Percentiles rank a stretch among this genome's conserved stretches.
Conservation (phyloP, 2,329 filamentous ascomycete species). For the Trematosphaeria pertusa region DNA sequence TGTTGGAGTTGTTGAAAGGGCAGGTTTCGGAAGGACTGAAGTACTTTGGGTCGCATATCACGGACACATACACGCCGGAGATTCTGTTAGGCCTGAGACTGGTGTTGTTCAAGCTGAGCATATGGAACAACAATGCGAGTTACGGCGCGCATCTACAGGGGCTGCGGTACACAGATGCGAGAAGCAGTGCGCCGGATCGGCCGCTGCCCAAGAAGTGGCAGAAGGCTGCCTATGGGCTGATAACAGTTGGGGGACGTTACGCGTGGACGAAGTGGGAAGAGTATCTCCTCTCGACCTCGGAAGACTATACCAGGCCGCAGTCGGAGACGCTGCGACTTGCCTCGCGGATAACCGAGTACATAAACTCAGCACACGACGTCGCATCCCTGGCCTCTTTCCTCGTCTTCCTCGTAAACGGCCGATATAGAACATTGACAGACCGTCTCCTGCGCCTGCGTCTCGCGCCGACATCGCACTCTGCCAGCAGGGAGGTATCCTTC, state of each 20-base stretch:
- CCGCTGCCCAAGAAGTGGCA: slow-evolving; percentile 79
- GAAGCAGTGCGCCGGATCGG: slow-evolving; percentile 60
- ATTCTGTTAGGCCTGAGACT: slow-evolving; percentile 79
- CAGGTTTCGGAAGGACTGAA: slow-evolving; percentile 90
- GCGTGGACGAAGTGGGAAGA: slow-evolving; percentile 92
- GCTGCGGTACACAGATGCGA: slow-evolving; percentile 85
- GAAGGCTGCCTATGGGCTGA: slow-evolving; percentile 81
- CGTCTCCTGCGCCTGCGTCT: slow-evolving; percentile 83
- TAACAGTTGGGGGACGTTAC: slow-evolving; percentile 88
- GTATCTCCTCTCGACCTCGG: slow-evolving; percentile 78
- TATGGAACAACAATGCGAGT: slow-evolving; percentile 96
- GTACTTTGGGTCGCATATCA: slow-evolving; percentile 78
- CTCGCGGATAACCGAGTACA: slow-evolving; percentile 71
- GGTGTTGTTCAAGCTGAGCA: slow-evolving; percentile 88
- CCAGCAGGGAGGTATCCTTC: slow-evolving; percentile 91
- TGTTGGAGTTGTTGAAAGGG: slow-evolving; percentile 81
- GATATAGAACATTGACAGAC: slow-evolving; percentile 90
- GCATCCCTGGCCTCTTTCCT: slow-evolving; percentile 86
- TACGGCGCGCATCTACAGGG: slow-evolving; percentile 95
- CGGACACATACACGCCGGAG: slow-evolving; percentile 87
- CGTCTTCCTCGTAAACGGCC: slow-evolving; percentile 87
- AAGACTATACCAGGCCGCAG: slow-evolving; percentile 69
- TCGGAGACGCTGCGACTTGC: slow-evolving; percentile 62
- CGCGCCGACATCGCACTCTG: slow-evolving; percentile 80
- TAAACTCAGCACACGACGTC: slow-evolving; percentile 78